Conservation (phyloP, 2,329 filamentous ascomycete genomes). For the Aspergillus sp. region DNA sequence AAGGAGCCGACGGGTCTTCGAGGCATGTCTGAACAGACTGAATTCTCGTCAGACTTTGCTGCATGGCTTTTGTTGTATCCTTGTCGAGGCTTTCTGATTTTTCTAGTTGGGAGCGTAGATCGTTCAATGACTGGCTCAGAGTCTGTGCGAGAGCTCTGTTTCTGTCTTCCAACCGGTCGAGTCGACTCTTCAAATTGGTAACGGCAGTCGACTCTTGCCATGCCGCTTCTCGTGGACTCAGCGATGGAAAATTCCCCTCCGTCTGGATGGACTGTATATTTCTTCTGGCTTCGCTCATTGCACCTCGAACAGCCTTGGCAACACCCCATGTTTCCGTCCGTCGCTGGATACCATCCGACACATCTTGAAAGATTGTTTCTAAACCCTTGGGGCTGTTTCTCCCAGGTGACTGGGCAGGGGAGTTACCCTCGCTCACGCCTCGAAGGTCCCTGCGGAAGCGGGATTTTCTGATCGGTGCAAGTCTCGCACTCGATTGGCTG, state of each 20-base stretch:
- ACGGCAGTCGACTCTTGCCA: constrained; percentile 10
- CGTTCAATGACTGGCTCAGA: constrained; percentile 37
- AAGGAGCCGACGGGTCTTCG: constrained; percentile 32
- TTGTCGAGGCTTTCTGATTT: constrained; percentile 18
- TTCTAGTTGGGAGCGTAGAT: constrained; percentile 32
- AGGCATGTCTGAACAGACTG: constrained; percentile 42
- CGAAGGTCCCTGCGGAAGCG: constrained; percentile 25
- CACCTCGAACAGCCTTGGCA: constrained; percentile 44
- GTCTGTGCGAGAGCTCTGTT: constrained; percentile 38
- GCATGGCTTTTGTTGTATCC: constrained; percentile 25
- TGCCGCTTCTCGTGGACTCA: constrained; percentile 10
- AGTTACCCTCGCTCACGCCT: constrained; percentile 22
- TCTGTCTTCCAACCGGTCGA: constrained; percentile 33
- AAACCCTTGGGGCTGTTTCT: constrained; percentile 37
- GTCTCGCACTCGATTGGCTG: constrained; percentile 14
- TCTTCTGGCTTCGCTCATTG: constrained; percentile 41
- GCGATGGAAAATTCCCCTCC: constrained; percentile 20
- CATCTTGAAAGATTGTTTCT: constrained; percentile 44
- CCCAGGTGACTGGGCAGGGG: constrained; percentile 33
- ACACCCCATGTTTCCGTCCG: constrained; percentile 47
- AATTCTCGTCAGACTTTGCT: constrained; percentile 34
- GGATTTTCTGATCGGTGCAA: constrained; percentile 12
- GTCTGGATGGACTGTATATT: constrained; percentile 45
- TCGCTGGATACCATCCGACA: constrained; percentile 44
- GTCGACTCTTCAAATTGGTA: constrained; percentile 24